phyloP scores from a whole-genome alignment of 331 rosid genomes.

The Telfairia occidentalis region DNA sequence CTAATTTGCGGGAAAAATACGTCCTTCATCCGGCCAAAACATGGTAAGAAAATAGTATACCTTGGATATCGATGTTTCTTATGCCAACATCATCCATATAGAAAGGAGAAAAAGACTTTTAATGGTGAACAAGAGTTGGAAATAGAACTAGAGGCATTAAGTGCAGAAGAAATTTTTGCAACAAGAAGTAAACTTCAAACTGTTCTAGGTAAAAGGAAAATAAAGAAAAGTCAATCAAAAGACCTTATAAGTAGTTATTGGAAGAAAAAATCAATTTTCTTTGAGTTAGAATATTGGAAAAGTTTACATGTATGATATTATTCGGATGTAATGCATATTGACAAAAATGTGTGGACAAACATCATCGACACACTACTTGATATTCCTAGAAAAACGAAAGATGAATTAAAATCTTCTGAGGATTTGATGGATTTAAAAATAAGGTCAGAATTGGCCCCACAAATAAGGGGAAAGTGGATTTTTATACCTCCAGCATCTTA shows the following conservation, averaged over 20 bases:
- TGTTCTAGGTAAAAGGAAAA: background rate
- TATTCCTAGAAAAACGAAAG: background rate
- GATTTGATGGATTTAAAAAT: background rate
- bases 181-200: background rate
- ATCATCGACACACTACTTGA: background rate
- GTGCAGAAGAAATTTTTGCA: background rate
- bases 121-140: background rate
- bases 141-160: background rate
- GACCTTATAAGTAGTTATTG: background rate
- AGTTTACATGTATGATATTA: background rate
- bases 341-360: background rate
- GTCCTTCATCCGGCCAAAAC: too few species aligned
- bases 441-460: background rate
- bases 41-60: background rate
- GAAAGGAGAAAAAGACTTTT: background rate
- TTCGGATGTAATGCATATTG: background rate
- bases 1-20: background rate
- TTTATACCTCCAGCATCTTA: background rate
- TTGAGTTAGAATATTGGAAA: too few species aligned
- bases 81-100: background rate
- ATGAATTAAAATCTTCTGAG: background rate
- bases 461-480: background rate
- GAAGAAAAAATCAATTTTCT: background rate
- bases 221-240: background rate
- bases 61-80: background rate